phyloP scores from a whole-genome alignment of 805 yeast species.

The Monosporozyma aquatica region DNA sequence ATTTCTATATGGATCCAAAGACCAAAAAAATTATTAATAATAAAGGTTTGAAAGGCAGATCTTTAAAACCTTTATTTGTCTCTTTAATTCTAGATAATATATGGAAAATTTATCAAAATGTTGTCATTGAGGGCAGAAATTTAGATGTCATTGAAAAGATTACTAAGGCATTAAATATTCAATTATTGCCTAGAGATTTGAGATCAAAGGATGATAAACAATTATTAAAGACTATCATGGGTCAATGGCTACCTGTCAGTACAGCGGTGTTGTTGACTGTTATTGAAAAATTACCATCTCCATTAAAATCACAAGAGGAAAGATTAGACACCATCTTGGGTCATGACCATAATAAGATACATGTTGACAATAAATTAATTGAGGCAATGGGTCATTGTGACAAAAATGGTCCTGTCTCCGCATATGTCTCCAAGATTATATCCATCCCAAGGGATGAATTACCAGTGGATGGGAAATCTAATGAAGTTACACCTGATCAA shows the following conservation, averaged over 20 bases:
- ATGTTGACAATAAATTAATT: constrained; percentile 41
- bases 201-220: constrained; percentile 67
- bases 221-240: constrained; percentile 57
- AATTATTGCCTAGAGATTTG: constrained; percentile 64
- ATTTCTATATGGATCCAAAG: constrained; percentile 80
- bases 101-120: constrained; percentile 81
- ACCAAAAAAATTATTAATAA: constrained; percentile 70
- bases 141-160: constrained; percentile 68
- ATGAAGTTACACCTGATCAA: constrained; percentile 43
- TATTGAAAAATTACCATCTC: constrained; percentile 79
- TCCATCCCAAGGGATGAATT: constrained; percentile 77
- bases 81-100: constrained; percentile 79
- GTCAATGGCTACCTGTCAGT: constrained; percentile 93
- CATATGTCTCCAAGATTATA: constrained; percentile 82
- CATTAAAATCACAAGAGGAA: constrained; percentile 60
- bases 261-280: constrained; percentile 78
- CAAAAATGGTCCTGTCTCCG: constrained; percentile 52
- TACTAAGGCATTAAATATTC: constrained; percentile 57
- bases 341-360: constrained; percentile 25
- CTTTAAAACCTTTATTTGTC: constrained; percentile 74
- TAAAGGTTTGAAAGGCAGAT: constrained; percentile 52
- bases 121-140: constrained; percentile 55
- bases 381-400: constrained; percentile 61
- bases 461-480: constrained; percentile 42
- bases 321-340: constrained; percentile 59